phyloP scores from a whole-genome alignment of 768 basidiomycete genomes.

The Russula compacta region DNA sequence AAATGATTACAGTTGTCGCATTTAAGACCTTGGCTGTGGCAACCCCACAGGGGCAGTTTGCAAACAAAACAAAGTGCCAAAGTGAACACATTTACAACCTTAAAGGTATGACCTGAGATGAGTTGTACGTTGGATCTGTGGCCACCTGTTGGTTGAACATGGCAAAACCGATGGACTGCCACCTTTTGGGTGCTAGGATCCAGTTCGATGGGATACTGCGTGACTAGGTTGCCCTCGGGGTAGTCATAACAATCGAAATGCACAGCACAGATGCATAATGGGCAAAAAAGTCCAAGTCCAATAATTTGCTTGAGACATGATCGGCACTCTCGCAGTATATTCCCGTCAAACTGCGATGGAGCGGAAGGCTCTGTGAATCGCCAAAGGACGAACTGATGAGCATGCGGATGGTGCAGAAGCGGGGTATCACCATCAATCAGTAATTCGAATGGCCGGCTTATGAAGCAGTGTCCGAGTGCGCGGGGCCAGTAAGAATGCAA shows the following conservation, averaged over 20 bases:
- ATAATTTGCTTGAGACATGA: conserved; percentile 44
- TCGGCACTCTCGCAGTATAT: conserved; percentile 41
- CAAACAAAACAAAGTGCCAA: conserved; percentile 65
- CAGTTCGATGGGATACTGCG: conserved; percentile 41
- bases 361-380: conserved; percentile 32
- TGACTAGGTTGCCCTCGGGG: conserved; percentile 49
- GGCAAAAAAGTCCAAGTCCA: conserved; percentile 68
- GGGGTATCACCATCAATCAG: conserved; percentile 27
- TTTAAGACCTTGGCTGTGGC: conserved; percentile 48
- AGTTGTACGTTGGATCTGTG: conserved; percentile 18
- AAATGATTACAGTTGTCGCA: conserved; percentile 57
- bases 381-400: conserved; percentile 69
- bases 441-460: conserved; percentile 45
- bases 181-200: conserved; percentile 45
- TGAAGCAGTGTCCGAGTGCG: conserved; percentile 53
- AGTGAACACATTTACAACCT: conserved; percentile 58
- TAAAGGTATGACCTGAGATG: conserved; percentile 43
- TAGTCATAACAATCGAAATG: conserved; percentile 78
- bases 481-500: conserved; percentile 60
- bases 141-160: conserved; percentile 30
- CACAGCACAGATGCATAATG: conserved; percentile 57
- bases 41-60: conserved; percentile 66
- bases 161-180: conserved; percentile 55
- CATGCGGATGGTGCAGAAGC: conserved; percentile 31
- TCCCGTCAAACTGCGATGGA: conserved; percentile 25